These are phyloP conservation scores for Ophiostoma quercus DNA, from an alignment of 2,329 filamentous ascomycete genomes.

Conservation along the genomic window DNA sequence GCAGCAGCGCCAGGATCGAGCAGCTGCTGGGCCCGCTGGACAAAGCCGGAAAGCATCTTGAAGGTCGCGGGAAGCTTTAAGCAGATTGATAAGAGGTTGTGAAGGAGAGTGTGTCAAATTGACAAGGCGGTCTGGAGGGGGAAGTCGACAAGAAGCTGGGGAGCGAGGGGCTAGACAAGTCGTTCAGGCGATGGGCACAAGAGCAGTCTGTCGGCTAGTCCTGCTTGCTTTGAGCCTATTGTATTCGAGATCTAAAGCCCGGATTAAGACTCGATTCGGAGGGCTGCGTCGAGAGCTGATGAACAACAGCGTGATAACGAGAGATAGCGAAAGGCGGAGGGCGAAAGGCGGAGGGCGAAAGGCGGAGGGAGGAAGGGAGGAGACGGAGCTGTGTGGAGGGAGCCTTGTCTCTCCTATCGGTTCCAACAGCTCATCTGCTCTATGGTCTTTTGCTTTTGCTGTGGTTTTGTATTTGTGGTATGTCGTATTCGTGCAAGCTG, in stretches of 20 bases:
- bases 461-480: neutral
- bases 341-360: no score
- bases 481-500: neutral
- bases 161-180: neutral
- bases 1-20: conserved; percentile 75
- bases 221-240: neutral
- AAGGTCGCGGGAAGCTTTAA: no score
- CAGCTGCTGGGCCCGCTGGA: conserved; percentile 91
- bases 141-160: neutral
- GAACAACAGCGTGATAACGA: neutral
- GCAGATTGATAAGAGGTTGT: neutral
- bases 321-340: neutral
- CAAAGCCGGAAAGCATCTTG: conserved; percentile 65
- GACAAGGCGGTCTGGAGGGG: conserved; percentile 5
- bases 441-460: neutral
- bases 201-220: neutral
- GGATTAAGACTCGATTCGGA: neutral
- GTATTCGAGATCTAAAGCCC: neutral
- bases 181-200: neutral
- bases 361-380: conserved; percentile 1
- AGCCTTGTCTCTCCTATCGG: conserved; percentile 9
- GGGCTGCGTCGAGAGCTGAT: neutral
- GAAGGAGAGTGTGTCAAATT: neutral
- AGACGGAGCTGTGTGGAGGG: conserved; percentile 5
- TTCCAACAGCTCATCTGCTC: conserved; percentile 7